Percentiles rank a stretch among this genome's conserved stretches.
phyloP scores from a whole-genome alignment of 345 rosid genomes.

The Boechera retrofracta region DNA sequence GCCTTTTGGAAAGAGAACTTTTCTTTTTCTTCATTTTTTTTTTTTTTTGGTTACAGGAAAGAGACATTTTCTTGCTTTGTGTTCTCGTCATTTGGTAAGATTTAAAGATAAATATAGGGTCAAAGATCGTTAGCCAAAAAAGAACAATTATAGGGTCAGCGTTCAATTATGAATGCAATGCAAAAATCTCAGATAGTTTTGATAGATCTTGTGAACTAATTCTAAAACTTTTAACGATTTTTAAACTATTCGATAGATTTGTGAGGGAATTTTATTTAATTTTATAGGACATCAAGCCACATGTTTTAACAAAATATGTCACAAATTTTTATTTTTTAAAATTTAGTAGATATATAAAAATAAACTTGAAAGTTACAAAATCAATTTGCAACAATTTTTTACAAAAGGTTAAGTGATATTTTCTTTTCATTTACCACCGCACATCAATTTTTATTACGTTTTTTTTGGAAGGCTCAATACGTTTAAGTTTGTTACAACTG shows the following conservation, averaged over 20 bases:
- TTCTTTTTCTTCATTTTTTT: background rate
- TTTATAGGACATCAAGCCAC: background rate
- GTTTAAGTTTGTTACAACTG: background rate
- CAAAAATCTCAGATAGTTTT: background rate
- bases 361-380: too few relatives aligned
- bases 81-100: constrained; percentile 16
- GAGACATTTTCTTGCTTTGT: constrained; percentile 25
- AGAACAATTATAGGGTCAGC: background rate
- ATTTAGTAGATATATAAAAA: background rate
- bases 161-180: constrained; percentile 14
- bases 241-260: background rate
- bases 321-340: background rate
- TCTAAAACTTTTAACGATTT: background rate
- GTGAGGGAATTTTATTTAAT: background rate
- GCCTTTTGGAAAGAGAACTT: constrained; percentile 31
- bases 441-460: background rate
- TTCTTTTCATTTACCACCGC: background rate
- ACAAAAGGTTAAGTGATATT: background rate
- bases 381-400: background rate
- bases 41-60: background rate
- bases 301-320: background rate
- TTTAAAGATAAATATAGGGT: background rate
- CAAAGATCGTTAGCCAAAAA: constrained; percentile 7
- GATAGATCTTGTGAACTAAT: background rate
- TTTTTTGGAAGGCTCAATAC: background rate